Percentiles rank a stretch among this genome's conserved stretches.
These are phyloP conservation scores for Wallacemonas sp. DNA, from an alignment of 208 protist species.

Conservation along the genomic window DNA sequence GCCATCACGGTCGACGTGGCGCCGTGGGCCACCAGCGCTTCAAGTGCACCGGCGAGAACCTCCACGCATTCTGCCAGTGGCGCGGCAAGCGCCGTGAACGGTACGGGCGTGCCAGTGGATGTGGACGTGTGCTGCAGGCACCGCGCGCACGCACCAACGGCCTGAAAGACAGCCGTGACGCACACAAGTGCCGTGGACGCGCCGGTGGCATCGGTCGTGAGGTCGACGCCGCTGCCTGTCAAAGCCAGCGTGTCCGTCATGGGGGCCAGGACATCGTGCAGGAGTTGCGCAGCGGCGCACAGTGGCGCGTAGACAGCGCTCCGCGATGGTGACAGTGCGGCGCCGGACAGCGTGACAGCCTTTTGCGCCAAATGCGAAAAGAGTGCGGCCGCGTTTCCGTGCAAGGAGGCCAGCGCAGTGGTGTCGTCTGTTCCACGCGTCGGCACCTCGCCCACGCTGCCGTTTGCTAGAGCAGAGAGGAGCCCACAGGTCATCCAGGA, in stretches of 20 bases:
- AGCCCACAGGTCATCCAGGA: neutral
- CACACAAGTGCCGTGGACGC: neutral
- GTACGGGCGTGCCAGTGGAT: neutral
- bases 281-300: neutral
- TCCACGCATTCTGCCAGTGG: neutral
- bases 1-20: neutral
- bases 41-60: neutral
- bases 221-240: neutral
- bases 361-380: no score
- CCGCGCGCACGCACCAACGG: neutral
- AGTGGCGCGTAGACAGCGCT: neutral
- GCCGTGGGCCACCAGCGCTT: neutral
- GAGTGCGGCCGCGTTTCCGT: no score
- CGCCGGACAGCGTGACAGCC: no score
- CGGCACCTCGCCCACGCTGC: no score
- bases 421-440: no score
- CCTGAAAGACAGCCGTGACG: conserved; percentile 4
- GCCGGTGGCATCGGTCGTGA: no score
- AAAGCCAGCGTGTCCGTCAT: neutral
- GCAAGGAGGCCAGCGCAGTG: no score
- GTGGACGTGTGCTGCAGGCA: neutral
- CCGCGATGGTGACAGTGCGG: no score
- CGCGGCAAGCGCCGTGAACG: neutral
- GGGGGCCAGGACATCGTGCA: neutral
- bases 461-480: neutral